Percentiles rank a stretch among this genome's conserved stretches.
These are phyloP conservation scores for Iodosphaeria phyllophila DNA, from an alignment of 2,329 filamentous ascomycete genomes.

Conservation along the genomic window DNA sequence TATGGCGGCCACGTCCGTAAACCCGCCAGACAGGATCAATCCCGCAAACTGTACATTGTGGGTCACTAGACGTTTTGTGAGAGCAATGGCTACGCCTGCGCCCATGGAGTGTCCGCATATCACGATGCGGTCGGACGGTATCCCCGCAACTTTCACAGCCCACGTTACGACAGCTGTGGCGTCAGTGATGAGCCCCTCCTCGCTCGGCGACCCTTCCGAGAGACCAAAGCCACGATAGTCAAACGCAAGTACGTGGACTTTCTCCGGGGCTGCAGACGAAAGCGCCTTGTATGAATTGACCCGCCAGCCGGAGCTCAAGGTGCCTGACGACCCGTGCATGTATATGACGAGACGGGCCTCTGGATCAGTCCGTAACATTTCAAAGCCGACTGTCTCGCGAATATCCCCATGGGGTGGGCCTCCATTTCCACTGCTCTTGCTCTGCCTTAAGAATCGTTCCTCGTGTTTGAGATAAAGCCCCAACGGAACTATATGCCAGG, in stretches of 20 bases:
- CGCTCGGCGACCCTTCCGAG: conserved; percentile 32
- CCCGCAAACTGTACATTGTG: conserved; percentile 30
- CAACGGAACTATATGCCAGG: conserved; percentile 60
- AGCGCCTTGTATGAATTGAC: conserved; percentile 36
- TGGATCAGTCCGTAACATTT: conserved; percentile 24
- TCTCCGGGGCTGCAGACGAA: conserved; percentile 26
- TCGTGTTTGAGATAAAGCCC: conserved; percentile 45
- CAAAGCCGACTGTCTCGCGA: conserved; percentile 17
- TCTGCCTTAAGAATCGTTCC: no score
- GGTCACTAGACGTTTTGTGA: conserved; percentile 13
- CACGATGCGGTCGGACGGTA: conserved; percentile 35
- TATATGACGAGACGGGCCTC: conserved; percentile 25
- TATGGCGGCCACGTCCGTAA: conserved; percentile 32
- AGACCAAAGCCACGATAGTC: conserved; percentile 43
- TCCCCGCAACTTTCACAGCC: conserved; percentile 28
- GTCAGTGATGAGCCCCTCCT: conserved; percentile 33
- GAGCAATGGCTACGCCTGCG: conserved; percentile 20
- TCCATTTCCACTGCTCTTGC: no score
- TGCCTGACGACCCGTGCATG: conserved; percentile 37
- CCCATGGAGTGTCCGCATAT: conserved; percentile 41
- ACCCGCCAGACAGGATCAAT: conserved; percentile 35
- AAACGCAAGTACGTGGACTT: conserved; percentile 37
- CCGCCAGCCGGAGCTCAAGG: conserved; percentile 33
- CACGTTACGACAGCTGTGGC: conserved; percentile 32
- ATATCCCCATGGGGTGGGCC: no score